Conservation (phyloP, 2,329 filamentous ascomycete species). For the Calonectria crousiana region DNA sequence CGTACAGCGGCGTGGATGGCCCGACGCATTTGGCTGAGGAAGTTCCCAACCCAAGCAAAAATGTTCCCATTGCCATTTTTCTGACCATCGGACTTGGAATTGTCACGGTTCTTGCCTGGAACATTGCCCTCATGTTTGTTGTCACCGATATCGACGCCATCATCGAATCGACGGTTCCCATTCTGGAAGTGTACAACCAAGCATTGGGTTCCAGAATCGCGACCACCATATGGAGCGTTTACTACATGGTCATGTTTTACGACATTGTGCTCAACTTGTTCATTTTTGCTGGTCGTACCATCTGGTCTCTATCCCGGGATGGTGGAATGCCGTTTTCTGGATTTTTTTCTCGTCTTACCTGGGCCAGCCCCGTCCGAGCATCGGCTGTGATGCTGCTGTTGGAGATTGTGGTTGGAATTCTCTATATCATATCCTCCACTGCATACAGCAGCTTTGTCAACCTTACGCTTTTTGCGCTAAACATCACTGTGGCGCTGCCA, state of each 20-base stretch:
- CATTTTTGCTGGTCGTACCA: constrained; percentile 41
- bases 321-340: constrained; percentile 40
- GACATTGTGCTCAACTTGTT: constrained; percentile 43
- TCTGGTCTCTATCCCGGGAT: constrained; percentile 43
- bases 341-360: constrained; percentile 36
- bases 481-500: constrained; percentile 40
- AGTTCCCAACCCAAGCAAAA: constrained; percentile 41
- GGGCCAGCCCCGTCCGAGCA: constrained; percentile 39
- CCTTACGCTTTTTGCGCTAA: constrained; percentile 40
- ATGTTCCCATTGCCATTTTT: constrained; percentile 42
- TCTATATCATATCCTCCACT: constrained; percentile 40
- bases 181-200: constrained; percentile 42
- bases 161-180: constrained; percentile 38
- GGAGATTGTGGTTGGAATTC: constrained; percentile 41
- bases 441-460: constrained; percentile 43
- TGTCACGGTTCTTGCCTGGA: constrained; percentile 38
- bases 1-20: constrained; percentile 38
- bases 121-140: constrained; percentile 42
- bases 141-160: constrained; percentile 40
- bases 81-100: constrained; percentile 39
- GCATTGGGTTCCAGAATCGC: constrained; percentile 39
- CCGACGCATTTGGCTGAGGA: constrained; percentile 41
- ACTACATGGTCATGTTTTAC: constrained; percentile 44
- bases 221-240: constrained; percentile 41
- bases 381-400: constrained; percentile 43